Evolutionary conservation across 2,329 filamentous ascomycete genomes (phyloP).

Genomic region (Sporothrix dimorphospora): DNA sequence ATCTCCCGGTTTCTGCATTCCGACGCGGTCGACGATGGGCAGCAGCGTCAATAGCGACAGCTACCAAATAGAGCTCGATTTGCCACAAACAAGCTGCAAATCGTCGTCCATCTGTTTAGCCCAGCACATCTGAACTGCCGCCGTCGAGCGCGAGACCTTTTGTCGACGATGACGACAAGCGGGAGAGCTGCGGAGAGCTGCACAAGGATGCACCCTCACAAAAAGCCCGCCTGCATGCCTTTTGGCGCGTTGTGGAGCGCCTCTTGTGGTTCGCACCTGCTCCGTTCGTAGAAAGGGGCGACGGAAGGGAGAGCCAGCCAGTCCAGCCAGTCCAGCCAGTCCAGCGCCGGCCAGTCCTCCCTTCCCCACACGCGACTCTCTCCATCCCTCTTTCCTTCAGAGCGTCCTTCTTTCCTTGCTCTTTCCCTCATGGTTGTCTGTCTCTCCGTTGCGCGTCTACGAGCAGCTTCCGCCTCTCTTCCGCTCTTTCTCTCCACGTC

Average conservation of each 20-base stretch:
- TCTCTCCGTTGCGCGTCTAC: background rate
- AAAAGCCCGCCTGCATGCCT: background rate
- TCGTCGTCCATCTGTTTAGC: background rate
- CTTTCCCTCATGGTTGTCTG: background rate
- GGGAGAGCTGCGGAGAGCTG: conserved; percentile 22
- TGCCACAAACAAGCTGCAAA: conserved; percentile 8
- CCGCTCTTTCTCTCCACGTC: background rate
- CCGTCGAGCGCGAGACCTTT: background rate
- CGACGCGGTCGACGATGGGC: conserved; percentile 4
- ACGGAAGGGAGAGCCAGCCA: conserved; percentile 17
- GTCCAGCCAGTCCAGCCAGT: too few species aligned
- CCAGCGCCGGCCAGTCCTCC: conserved; percentile 2
- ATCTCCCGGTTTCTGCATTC: conserved; percentile 6
- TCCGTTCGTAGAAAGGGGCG: conserved; percentile 13
- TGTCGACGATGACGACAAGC: background rate
- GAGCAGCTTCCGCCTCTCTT: background rate
- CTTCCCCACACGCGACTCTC: background rate
- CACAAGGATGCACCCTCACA: background rate
- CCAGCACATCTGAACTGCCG: background rate
- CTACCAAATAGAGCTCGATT: background rate
- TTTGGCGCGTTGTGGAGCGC: conserved; percentile 7
- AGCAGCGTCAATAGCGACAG: background rate
- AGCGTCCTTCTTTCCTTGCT: background rate
- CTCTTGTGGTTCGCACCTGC: background rate
- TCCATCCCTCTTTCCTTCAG: background rate